Conservation (phyloP, 2,329 filamentous ascomycete species). For the Trichoderma koningii region DNA sequence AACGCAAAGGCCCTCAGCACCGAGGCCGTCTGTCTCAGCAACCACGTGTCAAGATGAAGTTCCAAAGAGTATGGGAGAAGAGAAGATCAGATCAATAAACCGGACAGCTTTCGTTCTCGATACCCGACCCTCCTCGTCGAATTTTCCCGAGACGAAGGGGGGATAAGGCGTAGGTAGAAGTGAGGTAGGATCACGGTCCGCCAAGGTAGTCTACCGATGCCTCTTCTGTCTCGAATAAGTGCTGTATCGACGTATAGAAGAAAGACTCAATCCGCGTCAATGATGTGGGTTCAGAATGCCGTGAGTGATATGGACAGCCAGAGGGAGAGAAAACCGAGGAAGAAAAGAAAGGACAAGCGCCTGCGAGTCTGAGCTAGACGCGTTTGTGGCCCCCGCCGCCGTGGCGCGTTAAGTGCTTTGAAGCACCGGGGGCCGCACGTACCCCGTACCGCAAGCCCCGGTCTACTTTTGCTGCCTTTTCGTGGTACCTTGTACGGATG, state of each 20-base stretch:
- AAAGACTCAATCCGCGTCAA: neutral
- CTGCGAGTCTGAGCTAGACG: conserved; percentile 28
- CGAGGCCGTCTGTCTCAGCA: neutral
- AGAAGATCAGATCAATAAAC: no score
- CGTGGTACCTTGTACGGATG: neutral
- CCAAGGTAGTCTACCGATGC: no score
- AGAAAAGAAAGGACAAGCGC: neutral
- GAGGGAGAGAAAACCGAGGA: neutral
- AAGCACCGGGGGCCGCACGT: neutral
- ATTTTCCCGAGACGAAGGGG: no score
- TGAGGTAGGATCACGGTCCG: no score
- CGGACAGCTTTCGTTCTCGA: no score
- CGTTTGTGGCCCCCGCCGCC: conserved; percentile 33
- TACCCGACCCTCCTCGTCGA: no score
- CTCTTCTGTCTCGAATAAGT: no score
- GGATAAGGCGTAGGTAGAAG: no score
- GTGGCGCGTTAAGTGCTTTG: conserved; percentile 37
- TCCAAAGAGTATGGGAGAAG: no score
- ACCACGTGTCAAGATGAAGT: neutral
- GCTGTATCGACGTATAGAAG: no score
- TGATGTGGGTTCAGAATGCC: neutral
- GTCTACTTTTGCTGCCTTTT: neutral
- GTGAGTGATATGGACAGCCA: neutral
- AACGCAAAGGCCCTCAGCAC: neutral
- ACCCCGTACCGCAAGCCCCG: neutral